phyloP scores from a whole-genome alignment of 345 rosid genomes.

The Sisymbrium irio region DNA sequence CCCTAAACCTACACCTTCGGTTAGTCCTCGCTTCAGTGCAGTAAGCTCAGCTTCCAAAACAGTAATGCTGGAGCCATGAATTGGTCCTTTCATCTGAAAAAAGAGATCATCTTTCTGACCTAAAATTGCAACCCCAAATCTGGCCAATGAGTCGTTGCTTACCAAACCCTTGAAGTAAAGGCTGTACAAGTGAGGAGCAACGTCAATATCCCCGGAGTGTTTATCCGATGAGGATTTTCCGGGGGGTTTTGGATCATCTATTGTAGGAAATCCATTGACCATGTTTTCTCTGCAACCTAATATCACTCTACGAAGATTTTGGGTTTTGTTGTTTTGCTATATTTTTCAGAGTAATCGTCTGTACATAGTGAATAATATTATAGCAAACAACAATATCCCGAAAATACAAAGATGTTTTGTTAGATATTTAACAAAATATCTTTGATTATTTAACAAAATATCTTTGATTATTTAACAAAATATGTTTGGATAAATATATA shows the following conservation, averaged over 20 bases:
- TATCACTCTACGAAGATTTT: too few species aligned
- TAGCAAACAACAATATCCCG: background rate
- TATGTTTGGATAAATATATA: background rate
- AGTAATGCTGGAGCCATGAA: background rate
- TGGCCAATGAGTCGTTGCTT: background rate
- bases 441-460: too few species aligned
- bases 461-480: background rate
- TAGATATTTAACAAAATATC: too few species aligned
- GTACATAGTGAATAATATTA: background rate
- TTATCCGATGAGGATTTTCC: background rate
- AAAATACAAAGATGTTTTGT: slow-evolving; percentile 7
- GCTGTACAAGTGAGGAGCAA: background rate
- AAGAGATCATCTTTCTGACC: slow-evolving; percentile 31
- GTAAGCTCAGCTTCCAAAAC: slow-evolving; percentile 11
- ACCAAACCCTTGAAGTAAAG: slow-evolving; percentile 3
- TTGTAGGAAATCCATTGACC: background rate
- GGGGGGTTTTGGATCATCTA: background rate
- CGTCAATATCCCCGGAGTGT: background rate
- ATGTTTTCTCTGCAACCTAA: background rate
- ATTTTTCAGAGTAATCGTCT: background rate
- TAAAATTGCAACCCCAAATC: background rate
- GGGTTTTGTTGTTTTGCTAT: too few species aligned
- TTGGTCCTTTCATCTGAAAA: slow-evolving; percentile 39
- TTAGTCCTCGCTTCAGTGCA: slow-evolving; percentile 11
- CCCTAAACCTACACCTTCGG: background rate